Evolutionary conservation across 2,329 filamentous ascomycete species (phyloP), one percentile per base, ranked within the genome.

Genomic region (Exophiala sideris): DNA sequence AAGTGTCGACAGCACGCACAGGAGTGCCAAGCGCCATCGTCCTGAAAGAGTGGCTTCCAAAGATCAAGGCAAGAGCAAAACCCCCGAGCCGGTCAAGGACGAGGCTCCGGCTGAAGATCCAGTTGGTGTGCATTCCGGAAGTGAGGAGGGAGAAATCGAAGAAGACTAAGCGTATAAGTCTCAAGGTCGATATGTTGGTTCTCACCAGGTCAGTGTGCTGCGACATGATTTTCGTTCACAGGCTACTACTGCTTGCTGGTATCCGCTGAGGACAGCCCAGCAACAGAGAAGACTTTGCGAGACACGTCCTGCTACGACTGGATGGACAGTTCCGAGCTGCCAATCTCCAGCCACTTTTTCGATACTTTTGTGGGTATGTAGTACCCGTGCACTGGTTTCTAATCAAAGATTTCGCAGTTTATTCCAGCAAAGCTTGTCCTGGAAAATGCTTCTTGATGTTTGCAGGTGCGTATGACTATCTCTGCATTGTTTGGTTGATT

Each of bases 131-230:
- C 86, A 88, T 66, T 92, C 88, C 55, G 94, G 94, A 49, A 96
- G 91, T 67, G 94, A 99, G 74, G 94, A 99, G 73, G 94, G 94
- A 48, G 94, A 99, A 76, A 97, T 99, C 65, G 94, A 96, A 72
- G 91, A 97, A 77, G 76, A 77, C 57, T 77, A 50, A 36, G 29
- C 5, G 38, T 42, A 12, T 14, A 24, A 12, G 24, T 12, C 20
- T 24, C 11, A 18, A 32, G 20, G 11, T 29, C 24, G 24, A 29
- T 29, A 29, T 29, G n/a, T 42, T 52, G 39, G 16, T 4, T 29
- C 33, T 18, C 40, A 40, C 18, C 48, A 58, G 58, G 55, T 60
- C 49, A 60, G 58, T 60, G 32, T 45, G 14, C 24, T 40, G 38
- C 39, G 50, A 32, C 21, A 38, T 49, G 10, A 40, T 35, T 36